Evolutionary conservation across 331 rosid genomes (phyloP).

Genomic region (Cydonia oblonga): DNA sequence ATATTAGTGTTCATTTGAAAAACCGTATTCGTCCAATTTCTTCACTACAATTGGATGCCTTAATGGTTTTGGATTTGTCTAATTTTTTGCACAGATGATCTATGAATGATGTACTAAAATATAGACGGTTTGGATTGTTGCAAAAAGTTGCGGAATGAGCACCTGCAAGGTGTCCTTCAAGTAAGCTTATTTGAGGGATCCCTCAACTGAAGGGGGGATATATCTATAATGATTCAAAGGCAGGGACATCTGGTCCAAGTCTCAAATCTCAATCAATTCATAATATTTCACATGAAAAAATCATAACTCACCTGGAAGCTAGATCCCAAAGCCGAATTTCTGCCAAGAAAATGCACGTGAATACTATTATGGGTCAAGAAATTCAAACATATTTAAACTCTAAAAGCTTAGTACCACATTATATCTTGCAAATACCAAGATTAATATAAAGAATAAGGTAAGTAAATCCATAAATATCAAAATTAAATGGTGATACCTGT

Average conservation of each 20-base stretch:
- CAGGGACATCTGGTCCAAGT: background rate
- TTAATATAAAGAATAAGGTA: background rate
- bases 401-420: background rate
- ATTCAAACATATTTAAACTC: background rate
- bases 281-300: background rate
- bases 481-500: no score
- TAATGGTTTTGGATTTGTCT: no score
- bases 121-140: no score
- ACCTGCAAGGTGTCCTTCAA: no score
- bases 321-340: constrained; percentile 94
- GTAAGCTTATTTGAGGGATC: no score
- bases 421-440: background rate
- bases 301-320: constrained; percentile 52
- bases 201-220: no score
- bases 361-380: background rate
- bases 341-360: constrained; percentile 20
- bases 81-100: no score
- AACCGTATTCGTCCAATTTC: no score
- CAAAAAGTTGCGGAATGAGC: no score
- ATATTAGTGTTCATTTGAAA: no score
- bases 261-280: background rate
- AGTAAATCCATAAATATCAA: background rate
- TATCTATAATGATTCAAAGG: background rate
- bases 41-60: no score
- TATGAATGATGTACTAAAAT: no score